A percentile compares a stretch with the other conserved stretches of the same genome.
phyloP scores from a whole-genome alignment of 345 rosid species.

The Bruguiera gymnorhiza region DNA sequence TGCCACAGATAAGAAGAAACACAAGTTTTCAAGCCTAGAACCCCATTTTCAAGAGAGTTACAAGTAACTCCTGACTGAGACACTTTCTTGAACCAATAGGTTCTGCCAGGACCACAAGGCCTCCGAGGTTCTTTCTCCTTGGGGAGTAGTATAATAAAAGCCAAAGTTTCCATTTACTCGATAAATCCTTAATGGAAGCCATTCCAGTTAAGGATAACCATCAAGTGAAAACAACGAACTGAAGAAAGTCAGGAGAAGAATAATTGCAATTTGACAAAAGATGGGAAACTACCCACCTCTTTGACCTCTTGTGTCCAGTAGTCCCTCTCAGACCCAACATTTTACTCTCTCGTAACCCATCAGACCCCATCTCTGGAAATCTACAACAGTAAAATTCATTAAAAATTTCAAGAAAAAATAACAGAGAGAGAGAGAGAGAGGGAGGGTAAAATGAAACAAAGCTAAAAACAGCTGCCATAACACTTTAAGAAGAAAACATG shows the following conservation, averaged over 20 bases:
- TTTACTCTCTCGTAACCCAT: constrained; percentile 42
- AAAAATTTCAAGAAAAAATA: constrained; percentile 8
- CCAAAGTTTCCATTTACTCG: constrained; percentile 20
- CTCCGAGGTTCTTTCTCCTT: constrained; percentile 7
- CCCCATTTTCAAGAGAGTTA: constrained; percentile 13
- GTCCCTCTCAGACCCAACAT: constrained; percentile 52
- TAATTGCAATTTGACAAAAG: constrained; percentile 30
- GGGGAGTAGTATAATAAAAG: constrained; percentile 14
- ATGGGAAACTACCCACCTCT: constrained; percentile 50
- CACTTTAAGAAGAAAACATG: constrained; percentile 19
- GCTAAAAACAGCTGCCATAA: constrained; percentile 27
- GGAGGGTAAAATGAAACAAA: constrained; percentile 7
- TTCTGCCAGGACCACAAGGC: constrained; percentile 20
- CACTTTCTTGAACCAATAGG: constrained; percentile 20
- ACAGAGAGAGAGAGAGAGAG: no score
- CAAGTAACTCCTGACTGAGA: neutral
- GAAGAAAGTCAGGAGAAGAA: constrained; percentile 14
- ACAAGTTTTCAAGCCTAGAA: neutral
- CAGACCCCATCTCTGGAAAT: constrained; percentile 52
- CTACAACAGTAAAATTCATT: constrained; percentile 17
- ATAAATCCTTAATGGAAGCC: constrained; percentile 19
- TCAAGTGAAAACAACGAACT: constrained; percentile 20
- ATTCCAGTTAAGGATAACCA: constrained; percentile 32
- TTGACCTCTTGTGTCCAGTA: constrained; percentile 71
- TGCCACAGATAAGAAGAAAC: neutral